Evolutionary conservation across 2,329 filamentous ascomycete species (phyloP).

Genomic region (Monosporascus cannonballus): DNA sequence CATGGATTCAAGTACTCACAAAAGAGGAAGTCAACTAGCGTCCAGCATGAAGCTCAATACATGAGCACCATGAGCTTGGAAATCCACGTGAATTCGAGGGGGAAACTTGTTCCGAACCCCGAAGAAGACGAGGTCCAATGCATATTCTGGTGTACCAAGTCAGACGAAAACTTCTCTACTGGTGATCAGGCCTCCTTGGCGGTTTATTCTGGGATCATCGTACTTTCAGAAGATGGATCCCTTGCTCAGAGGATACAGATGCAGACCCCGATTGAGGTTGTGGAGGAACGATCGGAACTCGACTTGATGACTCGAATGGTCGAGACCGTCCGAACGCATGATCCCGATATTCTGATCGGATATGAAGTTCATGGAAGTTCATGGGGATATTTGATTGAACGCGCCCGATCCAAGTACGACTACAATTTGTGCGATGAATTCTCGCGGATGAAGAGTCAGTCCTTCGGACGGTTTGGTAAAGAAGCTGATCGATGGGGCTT

Average conservation of each 20-base stretch:
- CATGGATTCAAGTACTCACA: slow-evolving; percentile 84
- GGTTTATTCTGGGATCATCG: slow-evolving; percentile 65
- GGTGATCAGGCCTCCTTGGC: slow-evolving; percentile 37
- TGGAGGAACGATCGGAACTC: slow-evolving; percentile 72
- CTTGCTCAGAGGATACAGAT: slow-evolving; percentile 57
- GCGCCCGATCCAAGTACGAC: slow-evolving; percentile 79
- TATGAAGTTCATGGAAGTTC: slow-evolving; percentile 92
- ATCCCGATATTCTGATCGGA: slow-evolving; percentile 89
- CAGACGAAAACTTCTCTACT: slow-evolving; percentile 57
- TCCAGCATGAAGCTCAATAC: slow-evolving; percentile 80
- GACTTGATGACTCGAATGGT: slow-evolving; percentile 82
- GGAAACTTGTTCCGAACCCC: slow-evolving; percentile 76
- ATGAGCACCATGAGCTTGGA: slow-evolving; percentile 98
- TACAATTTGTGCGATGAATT: slow-evolving; percentile 88
- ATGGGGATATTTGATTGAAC: slow-evolving; percentile 94
- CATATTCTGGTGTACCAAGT: slow-evolving; percentile 85
- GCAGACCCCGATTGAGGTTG: slow-evolving; percentile 59
- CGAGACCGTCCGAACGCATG: slow-evolving; percentile 73
- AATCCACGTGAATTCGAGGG: slow-evolving; percentile 83
- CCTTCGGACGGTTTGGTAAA: slow-evolving; percentile 77
- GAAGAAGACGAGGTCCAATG: slow-evolving; percentile 83
- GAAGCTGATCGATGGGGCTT: slow-evolving; percentile 90
- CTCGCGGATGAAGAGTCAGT: slow-evolving; percentile 78
- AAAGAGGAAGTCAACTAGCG: slow-evolving; percentile 64
- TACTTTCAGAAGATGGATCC: slow-evolving; percentile 57